Conservation (phyloP, 1,284 basidiomycete genomes). For the Melampsora medusae region DNA sequence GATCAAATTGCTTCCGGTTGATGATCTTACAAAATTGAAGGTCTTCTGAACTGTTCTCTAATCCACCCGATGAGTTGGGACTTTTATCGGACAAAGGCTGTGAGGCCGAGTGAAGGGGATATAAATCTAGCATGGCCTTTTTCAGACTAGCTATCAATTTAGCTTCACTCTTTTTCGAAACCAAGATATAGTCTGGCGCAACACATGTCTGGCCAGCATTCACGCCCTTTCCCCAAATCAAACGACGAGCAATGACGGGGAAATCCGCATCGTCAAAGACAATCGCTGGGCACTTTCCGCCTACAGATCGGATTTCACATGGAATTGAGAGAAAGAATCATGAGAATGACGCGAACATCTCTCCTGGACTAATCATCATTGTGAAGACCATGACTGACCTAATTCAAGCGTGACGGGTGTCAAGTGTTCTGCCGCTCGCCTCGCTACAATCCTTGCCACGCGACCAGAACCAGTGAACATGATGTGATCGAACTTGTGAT, state of each 20-base stretch:
- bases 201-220: constrained; percentile 53
- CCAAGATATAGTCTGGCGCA: constrained; percentile 55
- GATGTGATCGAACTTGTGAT: constrained; percentile 56
- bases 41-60: constrained; percentile 10
- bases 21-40: constrained; percentile 51
- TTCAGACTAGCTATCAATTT: constrained; percentile 51
- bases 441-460: constrained; percentile 55
- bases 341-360: background rate
- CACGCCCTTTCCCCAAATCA: constrained; percentile 56
- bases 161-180: constrained; percentile 50
- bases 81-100: background rate
- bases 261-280: constrained; percentile 56
- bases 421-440: constrained; percentile 56
- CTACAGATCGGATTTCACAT: constrained; percentile 12
- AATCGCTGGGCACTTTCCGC: constrained; percentile 57
- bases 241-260: constrained; percentile 53
- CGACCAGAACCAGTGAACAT: constrained; percentile 56
- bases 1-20: constrained; percentile 54
- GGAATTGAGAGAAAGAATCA: background rate
- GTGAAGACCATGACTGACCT: constrained; percentile 48
- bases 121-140: constrained; percentile 51
- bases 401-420: constrained; percentile 55
- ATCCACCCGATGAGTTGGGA: background rate
- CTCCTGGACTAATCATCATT: too few relatives aligned
- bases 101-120: constrained; percentile 41